Percentiles rank a stretch among this genome's conserved stretches.
Evolutionary conservation across 805 yeast species (phyloP).

Genomic region (Brettanomyces anomalus): DNA sequence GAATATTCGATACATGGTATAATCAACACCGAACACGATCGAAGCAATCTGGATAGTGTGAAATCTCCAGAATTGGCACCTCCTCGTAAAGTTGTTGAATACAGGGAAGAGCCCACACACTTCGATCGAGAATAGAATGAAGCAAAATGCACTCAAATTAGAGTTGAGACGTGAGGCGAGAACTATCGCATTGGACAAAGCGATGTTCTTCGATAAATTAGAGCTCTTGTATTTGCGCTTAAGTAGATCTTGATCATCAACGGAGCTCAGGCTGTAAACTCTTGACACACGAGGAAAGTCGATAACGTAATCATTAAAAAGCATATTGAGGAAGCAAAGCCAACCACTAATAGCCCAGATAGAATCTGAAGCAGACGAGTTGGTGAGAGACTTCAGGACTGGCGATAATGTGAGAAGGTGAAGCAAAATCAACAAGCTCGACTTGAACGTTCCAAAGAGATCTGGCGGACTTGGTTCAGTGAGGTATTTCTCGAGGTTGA

Average conservation of each 20-base stretch:
- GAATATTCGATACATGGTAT: conserved; percentile 27
- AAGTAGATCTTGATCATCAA: neutral
- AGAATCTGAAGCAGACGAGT: conserved; percentile 86
- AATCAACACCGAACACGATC: conserved; percentile 24
- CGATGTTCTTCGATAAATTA: conserved; percentile 72
- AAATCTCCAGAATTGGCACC: conserved; percentile 23
- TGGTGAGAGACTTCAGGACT: conserved; percentile 77
- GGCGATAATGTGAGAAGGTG: conserved; percentile 78
- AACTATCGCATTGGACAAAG: conserved; percentile 80
- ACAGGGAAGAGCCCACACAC: conserved; percentile 65
- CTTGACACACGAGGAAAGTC: conserved; percentile 24
- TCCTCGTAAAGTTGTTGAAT: conserved; percentile 52
- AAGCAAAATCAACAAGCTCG: conserved; percentile 59
- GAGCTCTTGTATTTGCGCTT: conserved; percentile 20
- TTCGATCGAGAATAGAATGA: conserved; percentile 65
- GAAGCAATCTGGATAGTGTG: conserved; percentile 25
- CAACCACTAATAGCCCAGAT: conserved; percentile 89
- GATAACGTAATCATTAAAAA: conserved; percentile 60
- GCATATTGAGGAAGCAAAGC: conserved; percentile 59
- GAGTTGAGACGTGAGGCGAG: conserved; percentile 79
- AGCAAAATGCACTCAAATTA: conserved; percentile 73
- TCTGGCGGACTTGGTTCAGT: conserved; percentile 21
- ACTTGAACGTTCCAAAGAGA: conserved; percentile 38
- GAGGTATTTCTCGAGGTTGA: conserved; percentile 17
- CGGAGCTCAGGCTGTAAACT: neutral